phyloP scores from a whole-genome alignment of 176 grass and related monocot genomes.

The Eleusine coracana region DNA sequence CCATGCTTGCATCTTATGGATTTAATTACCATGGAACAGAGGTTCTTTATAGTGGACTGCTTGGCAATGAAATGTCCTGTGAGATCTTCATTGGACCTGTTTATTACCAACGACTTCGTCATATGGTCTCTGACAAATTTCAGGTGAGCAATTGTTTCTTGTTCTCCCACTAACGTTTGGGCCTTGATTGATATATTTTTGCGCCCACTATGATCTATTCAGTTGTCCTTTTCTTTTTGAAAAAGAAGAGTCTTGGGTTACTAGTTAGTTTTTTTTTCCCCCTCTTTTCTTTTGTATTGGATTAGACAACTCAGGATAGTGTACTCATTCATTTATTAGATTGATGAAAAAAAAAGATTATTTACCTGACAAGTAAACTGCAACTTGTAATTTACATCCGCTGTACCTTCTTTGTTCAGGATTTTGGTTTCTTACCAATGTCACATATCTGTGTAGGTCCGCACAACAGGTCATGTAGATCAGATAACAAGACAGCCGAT shows the following conservation, averaged over 20 bases:
- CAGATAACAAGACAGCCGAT: slow-evolving; percentile 88
- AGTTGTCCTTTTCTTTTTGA: not conserved
- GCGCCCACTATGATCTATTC: not conserved
- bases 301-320: not conserved
- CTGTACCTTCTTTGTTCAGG: not conserved
- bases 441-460: slow-evolving; percentile 54
- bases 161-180: not conserved
- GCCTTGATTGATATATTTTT: not conserved
- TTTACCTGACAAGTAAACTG: not conserved
- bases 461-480: slow-evolving; percentile 74
- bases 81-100: slow-evolving; percentile 97
- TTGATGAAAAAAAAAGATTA: not conserved
- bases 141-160: slow-evolving; percentile 55
- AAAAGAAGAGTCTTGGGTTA: not conserved
- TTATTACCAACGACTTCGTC: slow-evolving; percentile 96
- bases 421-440: not conserved
- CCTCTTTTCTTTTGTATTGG: not conserved
- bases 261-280: not conserved
- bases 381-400: not conserved
- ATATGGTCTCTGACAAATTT: slow-evolving; percentile 99
- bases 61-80: slow-evolving; percentile 72
- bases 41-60: slow-evolving; percentile 85
- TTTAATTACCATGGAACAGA: slow-evolving; percentile 91
- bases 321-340: not conserved
- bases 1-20: slow-evolving; percentile 73